A percentile compares a stretch with the other conserved stretches of the same genome.
These are phyloP conservation scores for Hypoxylon sp. DNA, from an alignment of 2,329 filamentous ascomycete species.

Conservation along the genomic window DNA sequence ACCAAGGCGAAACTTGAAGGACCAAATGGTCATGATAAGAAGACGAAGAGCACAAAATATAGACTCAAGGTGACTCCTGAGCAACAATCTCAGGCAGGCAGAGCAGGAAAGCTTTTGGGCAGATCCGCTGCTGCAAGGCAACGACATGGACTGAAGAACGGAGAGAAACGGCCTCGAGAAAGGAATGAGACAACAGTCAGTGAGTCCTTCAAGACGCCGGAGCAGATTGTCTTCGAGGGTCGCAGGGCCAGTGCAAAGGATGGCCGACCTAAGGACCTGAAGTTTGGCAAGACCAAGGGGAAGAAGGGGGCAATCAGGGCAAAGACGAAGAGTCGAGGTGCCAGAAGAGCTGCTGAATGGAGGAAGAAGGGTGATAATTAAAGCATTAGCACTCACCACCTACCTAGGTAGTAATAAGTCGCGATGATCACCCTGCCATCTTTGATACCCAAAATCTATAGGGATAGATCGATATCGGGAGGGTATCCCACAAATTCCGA, in stretches of 20 bases:
- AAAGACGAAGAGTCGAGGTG: constrained; percentile 44
- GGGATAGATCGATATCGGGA: constrained; percentile 2
- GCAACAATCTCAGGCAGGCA: constrained; percentile 75
- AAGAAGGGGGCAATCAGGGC: constrained; percentile 54
- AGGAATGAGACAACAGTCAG: constrained; percentile 27
- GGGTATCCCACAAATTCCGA: background rate
- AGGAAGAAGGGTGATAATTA: constrained; percentile 44
- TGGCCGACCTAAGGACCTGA: constrained; percentile 69
- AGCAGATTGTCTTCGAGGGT: constrained; percentile 82
- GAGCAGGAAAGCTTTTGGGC: constrained; percentile 77
- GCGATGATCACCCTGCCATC: background rate
- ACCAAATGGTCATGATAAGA: constrained; percentile 43
- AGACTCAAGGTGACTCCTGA: constrained; percentile 75
- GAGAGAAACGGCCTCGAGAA: constrained; percentile 37
- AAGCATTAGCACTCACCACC: no score
- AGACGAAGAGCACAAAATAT: constrained; percentile 61
- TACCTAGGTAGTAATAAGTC: no score
- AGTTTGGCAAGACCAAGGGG: constrained; percentile 62
- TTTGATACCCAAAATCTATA: constrained; percentile 21
- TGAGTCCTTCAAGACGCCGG: constrained; percentile 63
- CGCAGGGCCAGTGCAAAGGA: constrained; percentile 74
- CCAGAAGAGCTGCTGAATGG: constrained; percentile 47
- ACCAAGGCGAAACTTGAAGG: constrained; percentile 51
- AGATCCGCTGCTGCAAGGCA: constrained; percentile 67
- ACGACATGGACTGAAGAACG: constrained; percentile 46